A percentile compares a stretch with the other conserved stretches of the same genome.
Conservation (phyloP, 108 stramenopile species). For the Epipyxis sp. region DNA sequence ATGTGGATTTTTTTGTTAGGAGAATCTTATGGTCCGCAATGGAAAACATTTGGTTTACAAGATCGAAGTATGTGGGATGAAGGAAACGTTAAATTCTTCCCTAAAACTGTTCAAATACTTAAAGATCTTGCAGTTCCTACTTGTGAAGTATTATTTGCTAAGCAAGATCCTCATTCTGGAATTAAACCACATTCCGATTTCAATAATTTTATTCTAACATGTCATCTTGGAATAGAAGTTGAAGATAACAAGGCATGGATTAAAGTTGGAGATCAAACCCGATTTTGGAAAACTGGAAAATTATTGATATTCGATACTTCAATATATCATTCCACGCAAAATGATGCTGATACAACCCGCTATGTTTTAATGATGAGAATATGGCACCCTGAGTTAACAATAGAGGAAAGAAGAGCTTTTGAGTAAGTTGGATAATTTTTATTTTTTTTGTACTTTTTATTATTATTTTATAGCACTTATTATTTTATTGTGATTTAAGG, state of each 20-base stretch:
- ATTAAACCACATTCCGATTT: constrained; percentile 67
- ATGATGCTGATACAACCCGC: constrained; percentile 70
- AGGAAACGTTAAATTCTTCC: constrained; percentile 69
- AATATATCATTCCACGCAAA: constrained; percentile 79
- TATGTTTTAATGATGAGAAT: constrained; percentile 81
- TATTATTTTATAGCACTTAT: no score
- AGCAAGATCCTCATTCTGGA: constrained; percentile 29
- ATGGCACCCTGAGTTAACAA: constrained; percentile 86
- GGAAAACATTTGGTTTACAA: constrained; percentile 81
- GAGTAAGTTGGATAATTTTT: constrained; percentile 71
- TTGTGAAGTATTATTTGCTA: constrained; percentile 83
- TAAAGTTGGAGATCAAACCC: constrained; percentile 38
- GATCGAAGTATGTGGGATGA: constrained; percentile 87
- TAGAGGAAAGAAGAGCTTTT: constrained; percentile 69
- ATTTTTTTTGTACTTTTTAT: no score
- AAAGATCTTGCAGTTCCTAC: constrained; percentile 65
- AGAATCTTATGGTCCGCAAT: constrained; percentile 70
- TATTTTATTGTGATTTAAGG: no score
- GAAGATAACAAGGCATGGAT: constrained; percentile 57
- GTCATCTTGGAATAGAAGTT: constrained; percentile 75
- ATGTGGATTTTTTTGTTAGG: no score
- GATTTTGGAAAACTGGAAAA: constrained; percentile 72
- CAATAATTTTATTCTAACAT: constrained; percentile 85
- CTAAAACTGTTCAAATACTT: constrained; percentile 67
- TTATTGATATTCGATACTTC: constrained; percentile 75